Evolutionary conservation across 192 early-diverging fungal genomes (phyloP), one percentile per base, ranked within the genome.

Genomic region (Martensiomyces pterosporus): DNA sequence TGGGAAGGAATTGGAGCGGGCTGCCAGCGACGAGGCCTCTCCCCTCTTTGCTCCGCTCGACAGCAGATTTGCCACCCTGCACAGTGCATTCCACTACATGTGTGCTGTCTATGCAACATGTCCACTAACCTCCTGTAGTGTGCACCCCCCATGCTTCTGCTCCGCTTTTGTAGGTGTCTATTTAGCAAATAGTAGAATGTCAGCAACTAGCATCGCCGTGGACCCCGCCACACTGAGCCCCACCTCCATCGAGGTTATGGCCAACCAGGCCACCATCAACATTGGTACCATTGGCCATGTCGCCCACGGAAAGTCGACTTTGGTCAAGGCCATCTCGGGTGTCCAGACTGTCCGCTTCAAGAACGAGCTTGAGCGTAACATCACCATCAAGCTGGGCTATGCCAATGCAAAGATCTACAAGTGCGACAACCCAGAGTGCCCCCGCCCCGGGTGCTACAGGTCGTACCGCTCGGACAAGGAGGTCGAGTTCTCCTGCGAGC

Each of bases 351-450:
- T 97, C 41, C 85, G 96, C 39, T 99, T 97, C 76, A 92, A 93
- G 77, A 97, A 90, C 66, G 96, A 99, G 71, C 79, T 94, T 44
- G 92, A 95, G 78, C 84, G 92, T 60, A 99, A 99, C 77, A 99
- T 97, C 82, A 99, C 96, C 39, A 99, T 99, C 75, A 99, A 95
- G 76, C 82, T 99, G 29, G 96, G 96, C 40, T 99, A 99, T 59
- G 94, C 96, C 48, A 99, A 99, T 55, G 94, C 96, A 44, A 99
- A 99, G 88, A 94, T 99, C 39, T 99, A 94, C 83, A 97, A 99
- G 78, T 99, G 96, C 80, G 82, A 85, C 56, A 90, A 85, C 64
- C 79, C 84, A 37, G 86, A 79, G 24, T 99, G 96, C 80, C 91
- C 93, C 41, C 80, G 96, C 36, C 96, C 96, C 18, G 93, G 90